Conservation (phyloP, 2,329 filamentous ascomycete genomes). For the Aspergillus ochraceoroseus region DNA sequence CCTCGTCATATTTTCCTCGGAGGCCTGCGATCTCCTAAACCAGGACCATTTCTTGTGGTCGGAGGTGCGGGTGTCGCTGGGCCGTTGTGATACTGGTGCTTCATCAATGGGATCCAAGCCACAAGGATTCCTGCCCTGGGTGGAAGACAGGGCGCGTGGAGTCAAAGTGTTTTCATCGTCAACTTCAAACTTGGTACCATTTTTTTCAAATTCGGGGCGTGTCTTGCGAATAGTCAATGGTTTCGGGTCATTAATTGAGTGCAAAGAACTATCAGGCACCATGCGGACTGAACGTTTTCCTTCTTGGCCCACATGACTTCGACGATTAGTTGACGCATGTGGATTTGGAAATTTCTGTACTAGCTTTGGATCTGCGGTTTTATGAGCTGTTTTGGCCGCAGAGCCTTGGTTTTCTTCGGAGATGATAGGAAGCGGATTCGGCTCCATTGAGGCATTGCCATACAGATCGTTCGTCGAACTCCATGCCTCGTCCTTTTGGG, state of each 20-base stretch:
- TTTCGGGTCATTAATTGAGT: conserved; percentile 43
- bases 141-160: conserved; percentile 22
- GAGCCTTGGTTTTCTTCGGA: conserved; percentile 20
- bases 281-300: conserved; percentile 52
- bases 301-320: conserved; percentile 20
- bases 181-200: conserved; percentile 2
- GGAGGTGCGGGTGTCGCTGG: conserved; percentile 18
- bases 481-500: conserved; percentile 9
- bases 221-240: conserved; percentile 55
- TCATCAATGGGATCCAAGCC: conserved; percentile 45
- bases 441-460: conserved; percentile 16
- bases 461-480: conserved; percentile 19
- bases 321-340: conserved; percentile 7
- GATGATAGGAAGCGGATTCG: conserved; percentile 46
- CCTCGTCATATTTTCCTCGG: conserved; percentile 24
- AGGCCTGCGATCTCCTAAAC: conserved; percentile 38
- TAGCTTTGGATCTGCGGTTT: no score
- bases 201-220: conserved; percentile 1
- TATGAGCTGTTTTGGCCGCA: not conserved
- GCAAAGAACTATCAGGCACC: conserved; percentile 50
- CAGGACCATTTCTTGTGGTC: conserved; percentile 46
- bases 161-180: not conserved
- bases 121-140: conserved; percentile 25
- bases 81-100: conserved; percentile 34
- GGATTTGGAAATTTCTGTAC: no score